Conservation (phyloP, 2,329 filamentous ascomycete genomes). For the Diaporthe capsici region DNA sequence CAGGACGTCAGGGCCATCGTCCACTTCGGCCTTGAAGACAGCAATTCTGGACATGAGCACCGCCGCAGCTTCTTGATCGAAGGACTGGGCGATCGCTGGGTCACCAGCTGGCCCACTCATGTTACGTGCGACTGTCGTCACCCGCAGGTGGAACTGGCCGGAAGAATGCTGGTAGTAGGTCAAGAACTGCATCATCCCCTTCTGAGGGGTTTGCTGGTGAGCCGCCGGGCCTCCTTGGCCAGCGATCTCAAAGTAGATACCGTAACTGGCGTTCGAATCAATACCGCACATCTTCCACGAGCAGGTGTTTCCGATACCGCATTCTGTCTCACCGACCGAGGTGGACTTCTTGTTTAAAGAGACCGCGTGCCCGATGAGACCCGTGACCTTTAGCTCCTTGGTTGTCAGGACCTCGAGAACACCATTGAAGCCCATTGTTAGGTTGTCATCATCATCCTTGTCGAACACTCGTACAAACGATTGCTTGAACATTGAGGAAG, state of each 20-base stretch:
- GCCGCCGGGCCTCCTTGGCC: conserved; percentile 89
- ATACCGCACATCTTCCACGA: conserved; percentile 99
- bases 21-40: conserved; percentile 98
- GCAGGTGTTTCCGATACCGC: conserved; percentile 97
- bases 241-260: conserved; percentile 97
- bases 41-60: conserved; percentile 99
- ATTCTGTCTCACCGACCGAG: conserved; percentile 97
- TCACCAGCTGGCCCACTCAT: conserved; percentile 95
- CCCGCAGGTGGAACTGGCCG: conserved; percentile 94
- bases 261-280: conserved; percentile 93
- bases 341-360: conserved; percentile 98
- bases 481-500: conserved; percentile 99
- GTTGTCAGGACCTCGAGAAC: conserved; percentile 96
- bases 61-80: conserved; percentile 97
- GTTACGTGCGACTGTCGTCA: conserved; percentile 93
- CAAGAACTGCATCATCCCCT: conserved; percentile 97
- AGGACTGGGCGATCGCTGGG: conserved; percentile 94
- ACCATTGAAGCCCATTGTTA: conserved; percentile 98
- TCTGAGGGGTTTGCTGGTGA: conserved; percentile 88
- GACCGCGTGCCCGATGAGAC: conserved; percentile 95
- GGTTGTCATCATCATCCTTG: conserved; percentile 93
- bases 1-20: conserved; percentile 97
- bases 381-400: conserved; percentile 98
- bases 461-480: conserved; percentile 98
- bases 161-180: conserved; percentile 99